Conservation (phyloP, 192 early-diverging fungal species). For the Backusella psychrophila region DNA sequence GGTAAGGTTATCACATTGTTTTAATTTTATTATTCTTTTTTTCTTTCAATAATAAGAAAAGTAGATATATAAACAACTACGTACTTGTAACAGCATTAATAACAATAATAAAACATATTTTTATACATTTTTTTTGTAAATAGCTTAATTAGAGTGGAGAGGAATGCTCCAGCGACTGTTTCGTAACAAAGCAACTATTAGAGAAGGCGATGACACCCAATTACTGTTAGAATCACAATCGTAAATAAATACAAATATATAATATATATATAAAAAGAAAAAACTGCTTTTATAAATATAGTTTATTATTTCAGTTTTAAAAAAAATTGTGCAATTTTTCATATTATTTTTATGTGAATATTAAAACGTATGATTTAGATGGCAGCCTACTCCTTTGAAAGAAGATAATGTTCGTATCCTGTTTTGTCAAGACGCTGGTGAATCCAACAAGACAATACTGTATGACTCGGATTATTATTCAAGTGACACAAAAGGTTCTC, state of each 20-base stretch:
- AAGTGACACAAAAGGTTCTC: conserved; percentile 5
- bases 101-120: neutral
- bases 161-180: conserved; percentile 32
- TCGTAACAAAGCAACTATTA: conserved; percentile 26
- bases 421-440: conserved; percentile 48
- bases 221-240: conserved; percentile 31
- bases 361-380: conserved; percentile 22
- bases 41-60: neutral
- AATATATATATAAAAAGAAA: neutral
- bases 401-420: conserved; percentile 45
- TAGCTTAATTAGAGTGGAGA: neutral
- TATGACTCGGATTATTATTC: conserved; percentile 42
- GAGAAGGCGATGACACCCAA: conserved; percentile 23
- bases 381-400: conserved; percentile 39
- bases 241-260: conserved; percentile 16
- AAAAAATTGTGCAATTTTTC: neutral
- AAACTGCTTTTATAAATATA: neutral
- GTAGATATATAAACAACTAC: neutral
- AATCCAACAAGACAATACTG: conserved; percentile 43
- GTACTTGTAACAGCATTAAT: neutral
- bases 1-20: neutral
- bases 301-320: neutral
- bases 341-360: neutral
- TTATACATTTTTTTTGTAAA: neutral
- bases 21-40: neutral